Evolutionary conservation across 2,329 filamentous ascomycete genomes (phyloP).

Genomic region (Fusarium verticillioides): DNA sequence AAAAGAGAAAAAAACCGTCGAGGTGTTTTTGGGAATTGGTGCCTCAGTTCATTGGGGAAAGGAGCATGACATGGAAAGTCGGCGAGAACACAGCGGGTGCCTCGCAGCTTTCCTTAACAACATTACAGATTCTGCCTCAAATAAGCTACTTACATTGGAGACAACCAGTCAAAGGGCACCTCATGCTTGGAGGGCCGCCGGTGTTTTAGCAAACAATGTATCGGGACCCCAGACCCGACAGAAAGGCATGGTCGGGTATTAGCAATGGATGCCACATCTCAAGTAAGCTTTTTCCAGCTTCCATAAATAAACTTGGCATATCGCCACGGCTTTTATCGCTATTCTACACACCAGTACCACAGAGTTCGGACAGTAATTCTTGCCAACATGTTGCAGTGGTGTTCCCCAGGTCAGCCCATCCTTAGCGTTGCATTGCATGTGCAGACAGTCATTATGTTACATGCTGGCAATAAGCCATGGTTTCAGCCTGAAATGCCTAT

Average conservation of each 20-base stretch:
- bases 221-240: background rate
- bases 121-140: no score
- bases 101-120: no score
- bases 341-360: background rate
- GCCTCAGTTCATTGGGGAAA: no score
- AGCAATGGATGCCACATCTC: background rate
- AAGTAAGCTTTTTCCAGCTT: no score
- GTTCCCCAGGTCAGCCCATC: background rate
- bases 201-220: background rate
- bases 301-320: no score
- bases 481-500: background rate
- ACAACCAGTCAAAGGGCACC: background rate
- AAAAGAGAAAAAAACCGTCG: no score
- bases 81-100: background rate
- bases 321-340: background rate
- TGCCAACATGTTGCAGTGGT: background rate
- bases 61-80: background rate
- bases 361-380: background rate
- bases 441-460: background rate
- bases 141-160: no score
- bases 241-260: background rate
- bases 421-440: background rate
- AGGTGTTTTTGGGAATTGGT: no score
- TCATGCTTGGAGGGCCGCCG: no score
- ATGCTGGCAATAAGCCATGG: background rate